Evolutionary conservation across 306 rosid species (phyloP), one percentile per base, ranked within the genome.

Genomic region (Glycine latifolia): DNA sequence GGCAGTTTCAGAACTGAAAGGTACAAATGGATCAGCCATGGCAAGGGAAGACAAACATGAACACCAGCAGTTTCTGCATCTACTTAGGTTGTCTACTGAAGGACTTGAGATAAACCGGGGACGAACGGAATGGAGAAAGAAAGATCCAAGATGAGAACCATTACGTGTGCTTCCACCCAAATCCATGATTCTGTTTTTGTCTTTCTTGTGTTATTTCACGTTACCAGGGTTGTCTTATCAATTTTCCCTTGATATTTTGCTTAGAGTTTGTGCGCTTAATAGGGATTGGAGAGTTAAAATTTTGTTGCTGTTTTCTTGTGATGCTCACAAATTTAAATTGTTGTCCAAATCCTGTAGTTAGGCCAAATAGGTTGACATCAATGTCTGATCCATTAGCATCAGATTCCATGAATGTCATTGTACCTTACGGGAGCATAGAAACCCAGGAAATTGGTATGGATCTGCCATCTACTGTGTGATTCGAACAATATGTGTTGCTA

Each of bases 101-200:
- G 96, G 90, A 43, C 94, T 90, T 7, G 98, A 95, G 78, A 95
- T 95, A 62, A 95, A 95, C 83, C 84, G 97, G 26, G 99, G 98
- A 39, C 82, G 98, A 69, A 90, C 99, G 0, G 89, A 87, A 71
- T 95, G 99, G 99, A 90, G 99, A 86, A 91, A 90, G 89, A 95
- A 95, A 85, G 85, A 87, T 48, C 87, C 90, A 69, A 90, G 93
- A 90, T 88, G 82, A 94, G 49, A 78, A 73, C 46, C 68, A 16
- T 75, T 20, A 41, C 47, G 66, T 66, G 71, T 31, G 67, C 44
- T 41, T 43, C 56, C 26, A 20, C 8, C 48, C 3, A 3, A 7
- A 17, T 35, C 74, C 74, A 14, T 59, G 70, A 55, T 81, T 77
- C 67, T 72, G 14, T 50, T 52, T 14, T 12, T 20, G 7, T 68